These are phyloP conservation scores for Irpex lacteus DNA, from an alignment of 1,284 basidiomycete genomes.

Conservation along the genomic window DNA sequence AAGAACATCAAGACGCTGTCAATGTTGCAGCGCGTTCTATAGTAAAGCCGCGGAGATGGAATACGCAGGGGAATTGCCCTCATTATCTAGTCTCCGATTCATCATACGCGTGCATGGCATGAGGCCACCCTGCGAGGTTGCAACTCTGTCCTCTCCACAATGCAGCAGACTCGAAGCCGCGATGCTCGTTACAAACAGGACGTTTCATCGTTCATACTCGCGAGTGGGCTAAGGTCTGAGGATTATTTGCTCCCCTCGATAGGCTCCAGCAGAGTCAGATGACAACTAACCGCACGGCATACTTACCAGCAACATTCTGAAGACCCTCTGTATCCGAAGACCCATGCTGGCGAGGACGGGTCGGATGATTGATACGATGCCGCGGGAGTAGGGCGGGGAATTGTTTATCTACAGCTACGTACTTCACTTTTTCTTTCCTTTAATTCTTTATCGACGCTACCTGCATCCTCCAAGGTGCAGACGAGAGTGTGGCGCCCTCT, in stretches of 20 bases:
- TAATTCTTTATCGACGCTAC: neutral
- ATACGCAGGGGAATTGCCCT: neutral
- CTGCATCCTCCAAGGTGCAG: neutral
- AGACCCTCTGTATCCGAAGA: constrained; percentile 15
- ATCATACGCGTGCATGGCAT: neutral
- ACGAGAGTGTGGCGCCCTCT: constrained; percentile 7
- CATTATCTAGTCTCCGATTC: neutral
- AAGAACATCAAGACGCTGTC: neutral
- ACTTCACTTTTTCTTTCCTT: constrained; percentile 2
- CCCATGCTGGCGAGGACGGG: neutral
- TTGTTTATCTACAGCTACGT: constrained; percentile 6
- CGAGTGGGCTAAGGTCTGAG: constrained; percentile 33
- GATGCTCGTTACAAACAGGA: constrained; percentile 26
- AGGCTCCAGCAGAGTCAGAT: constrained; percentile 21
- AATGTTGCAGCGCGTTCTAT: neutral
- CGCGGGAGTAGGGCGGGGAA: constrained; percentile 9
- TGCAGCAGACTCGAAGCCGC: constrained; percentile 24
- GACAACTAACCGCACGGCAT: constrained; percentile 17
- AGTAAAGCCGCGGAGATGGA: neutral
- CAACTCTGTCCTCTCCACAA: neutral
- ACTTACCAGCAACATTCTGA: constrained; percentile 19
- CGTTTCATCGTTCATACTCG: constrained; percentile 14
- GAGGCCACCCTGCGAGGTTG: too few species aligned
- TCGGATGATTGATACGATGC: constrained; percentile 5
- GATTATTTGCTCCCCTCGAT: constrained; percentile 21